phyloP scores from a whole-genome alignment of 305 asterid genomes.

The Plantago coronopus region DNA sequence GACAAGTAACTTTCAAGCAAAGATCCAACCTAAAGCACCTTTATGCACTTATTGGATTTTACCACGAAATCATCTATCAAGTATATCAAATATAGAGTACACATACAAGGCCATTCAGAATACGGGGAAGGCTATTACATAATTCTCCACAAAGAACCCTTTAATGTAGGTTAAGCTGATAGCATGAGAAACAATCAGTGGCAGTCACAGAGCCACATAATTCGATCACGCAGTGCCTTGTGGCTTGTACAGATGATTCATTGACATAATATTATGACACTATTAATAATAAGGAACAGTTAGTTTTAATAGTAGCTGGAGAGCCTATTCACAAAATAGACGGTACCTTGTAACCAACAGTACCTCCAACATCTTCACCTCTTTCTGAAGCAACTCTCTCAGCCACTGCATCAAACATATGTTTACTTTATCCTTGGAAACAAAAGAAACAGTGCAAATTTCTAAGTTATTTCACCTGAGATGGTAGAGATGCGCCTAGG shows the following conservation, averaged over 20 bases:
- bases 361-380: slow-evolving; percentile 80
- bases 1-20: too few relatives aligned
- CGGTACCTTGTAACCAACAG: slow-evolving; percentile 93
- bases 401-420: slow-evolving; percentile 58
- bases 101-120: too few relatives aligned
- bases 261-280: not conserved
- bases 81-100: not conserved
- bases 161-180: not conserved
- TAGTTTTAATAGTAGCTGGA: slow-evolving; percentile 3
- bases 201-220: not conserved
- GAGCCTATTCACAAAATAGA: slow-evolving; percentile 7
- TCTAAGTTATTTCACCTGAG: slow-evolving; percentile 54
- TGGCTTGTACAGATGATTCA: not conserved
- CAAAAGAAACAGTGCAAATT: slow-evolving; percentile 12
- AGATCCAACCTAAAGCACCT: too few relatives aligned
- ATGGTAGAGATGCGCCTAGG: slow-evolving; percentile 93
- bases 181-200: not conserved
- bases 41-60: too few relatives aligned
- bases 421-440: slow-evolving; percentile 19
- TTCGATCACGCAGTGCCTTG: not conserved
- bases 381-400: slow-evolving; percentile 95
- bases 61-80: too few relatives aligned
- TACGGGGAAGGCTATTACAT: too few relatives aligned
- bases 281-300: not conserved
- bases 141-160: too few relatives aligned